These are phyloP conservation scores for Oxytropis ochrocephala DNA, from an alignment of 306 rosid genomes.

Conservation along the genomic window DNA sequence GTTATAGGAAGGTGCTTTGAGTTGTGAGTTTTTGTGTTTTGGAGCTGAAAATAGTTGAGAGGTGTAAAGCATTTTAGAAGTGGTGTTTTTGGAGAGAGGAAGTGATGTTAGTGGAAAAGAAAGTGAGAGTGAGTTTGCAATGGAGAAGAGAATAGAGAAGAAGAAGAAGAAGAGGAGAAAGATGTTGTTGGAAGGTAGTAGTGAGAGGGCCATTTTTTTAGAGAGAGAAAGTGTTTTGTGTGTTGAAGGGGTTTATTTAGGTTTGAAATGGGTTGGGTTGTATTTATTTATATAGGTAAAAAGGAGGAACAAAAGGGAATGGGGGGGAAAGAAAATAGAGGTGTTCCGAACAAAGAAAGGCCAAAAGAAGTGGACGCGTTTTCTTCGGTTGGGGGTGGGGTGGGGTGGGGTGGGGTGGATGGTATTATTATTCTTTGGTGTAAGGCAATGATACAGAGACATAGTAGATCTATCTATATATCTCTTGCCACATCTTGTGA, in stretches of 20 bases:
- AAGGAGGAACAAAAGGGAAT: background rate
- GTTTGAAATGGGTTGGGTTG: background rate
- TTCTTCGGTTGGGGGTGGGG: conserved; percentile 32
- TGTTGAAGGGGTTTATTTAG: background rate
- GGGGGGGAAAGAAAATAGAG: background rate
- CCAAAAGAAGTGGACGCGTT: conserved; percentile 42
- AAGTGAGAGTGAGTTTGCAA: conserved; percentile 24
- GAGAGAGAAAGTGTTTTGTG: background rate
- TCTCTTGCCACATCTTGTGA: background rate
- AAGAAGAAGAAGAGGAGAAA: conserved; percentile 6
- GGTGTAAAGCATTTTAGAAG: conserved; percentile 10
- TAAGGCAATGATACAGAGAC: background rate
- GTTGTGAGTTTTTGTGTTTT: conserved; percentile 1
- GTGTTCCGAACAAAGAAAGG: background rate
- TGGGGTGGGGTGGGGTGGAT: conserved; percentile 1
- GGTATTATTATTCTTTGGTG: conserved; percentile 1
- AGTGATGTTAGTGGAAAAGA: conserved; percentile 46
- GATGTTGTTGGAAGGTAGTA: background rate
- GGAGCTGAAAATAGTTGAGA: conserved; percentile 26
- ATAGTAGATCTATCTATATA: background rate
- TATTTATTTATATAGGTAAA: conserved; percentile 20
- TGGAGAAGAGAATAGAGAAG: background rate
- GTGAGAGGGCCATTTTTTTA: conserved; percentile 18
- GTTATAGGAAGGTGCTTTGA: conserved; percentile 27
- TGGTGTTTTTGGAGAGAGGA: conserved; percentile 24